These are phyloP conservation scores for Rhodotorula sp. DNA, from an alignment of 1,284 basidiomycete genomes.

Conservation along the genomic window DNA sequence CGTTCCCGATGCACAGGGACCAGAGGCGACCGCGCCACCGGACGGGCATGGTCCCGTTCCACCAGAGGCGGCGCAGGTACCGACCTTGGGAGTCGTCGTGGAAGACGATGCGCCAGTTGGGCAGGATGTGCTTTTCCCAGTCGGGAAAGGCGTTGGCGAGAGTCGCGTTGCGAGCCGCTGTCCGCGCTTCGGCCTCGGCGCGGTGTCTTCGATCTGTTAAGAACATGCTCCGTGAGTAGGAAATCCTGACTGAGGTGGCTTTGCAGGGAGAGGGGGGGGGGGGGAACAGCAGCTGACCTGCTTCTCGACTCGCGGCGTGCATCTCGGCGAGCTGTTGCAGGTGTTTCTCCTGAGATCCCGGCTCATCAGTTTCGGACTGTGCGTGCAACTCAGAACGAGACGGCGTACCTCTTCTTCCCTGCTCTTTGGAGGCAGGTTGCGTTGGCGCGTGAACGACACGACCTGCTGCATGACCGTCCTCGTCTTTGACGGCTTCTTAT, in stretches of 20 bases:
- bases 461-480: conserved; percentile 41
- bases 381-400: background rate
- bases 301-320: conserved; percentile 38
- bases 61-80: conserved; percentile 74
- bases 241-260: background rate
- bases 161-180: conserved; percentile 9
- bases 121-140: conserved; percentile 77
- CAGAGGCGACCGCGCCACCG: conserved; percentile 82
- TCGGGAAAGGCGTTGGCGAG: conserved; percentile 65
- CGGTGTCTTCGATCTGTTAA: conserved; percentile 23
- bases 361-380: too few relatives aligned
- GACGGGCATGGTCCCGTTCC: conserved; percentile 77
- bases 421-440: conserved; percentile 44
- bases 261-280: background rate
- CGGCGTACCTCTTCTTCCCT: conserved; percentile 42
- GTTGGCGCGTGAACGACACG: conserved; percentile 43
- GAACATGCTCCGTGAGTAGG: background rate
- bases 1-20: conserved; percentile 84
- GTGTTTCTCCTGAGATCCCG: conserved; percentile 38
- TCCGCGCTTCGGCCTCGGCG: conserved; percentile 6
- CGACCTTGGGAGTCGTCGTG: conserved; percentile 56
- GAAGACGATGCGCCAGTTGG: conserved; percentile 73
- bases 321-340: conserved; percentile 42
- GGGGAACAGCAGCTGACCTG: too few relatives aligned
- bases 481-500: conserved; percentile 9